Evolutionary conservation across 257 asterid species (phyloP).

Genomic region (Anisodus acutangulus): DNA sequence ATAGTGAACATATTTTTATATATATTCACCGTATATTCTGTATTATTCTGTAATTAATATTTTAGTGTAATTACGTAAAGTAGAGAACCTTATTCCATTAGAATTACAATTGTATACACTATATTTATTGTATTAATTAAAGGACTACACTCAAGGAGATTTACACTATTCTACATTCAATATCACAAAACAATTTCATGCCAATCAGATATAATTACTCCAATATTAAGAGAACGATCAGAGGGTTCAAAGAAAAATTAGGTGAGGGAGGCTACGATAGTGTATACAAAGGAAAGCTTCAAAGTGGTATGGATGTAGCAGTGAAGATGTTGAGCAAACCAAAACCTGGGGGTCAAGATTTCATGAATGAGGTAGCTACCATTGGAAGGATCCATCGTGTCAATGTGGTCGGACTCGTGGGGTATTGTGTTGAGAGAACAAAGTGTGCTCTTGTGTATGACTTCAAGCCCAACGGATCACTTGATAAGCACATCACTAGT

Average conservation of each 20-base stretch:
- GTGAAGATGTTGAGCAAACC: constrained; percentile 56
- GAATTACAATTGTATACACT: too few species aligned
- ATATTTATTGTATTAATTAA: too few species aligned
- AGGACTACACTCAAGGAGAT: too few species aligned
- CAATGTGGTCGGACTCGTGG: constrained; percentile 56
- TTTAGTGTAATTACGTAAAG: too few species aligned
- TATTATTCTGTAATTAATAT: too few species aligned
- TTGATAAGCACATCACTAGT: constrained; percentile 47
- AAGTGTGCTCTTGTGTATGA: constrained; percentile 55
- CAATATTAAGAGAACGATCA: constrained; percentile 54
- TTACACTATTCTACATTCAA: too few species aligned
- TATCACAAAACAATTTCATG: constrained; percentile 33
- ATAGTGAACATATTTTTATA: too few species aligned
- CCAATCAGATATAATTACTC: constrained; percentile 57
- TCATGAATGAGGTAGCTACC: constrained; percentile 58
- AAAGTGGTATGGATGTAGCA: constrained; percentile 48
- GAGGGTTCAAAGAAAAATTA: constrained; percentile 49
- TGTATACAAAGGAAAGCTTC: constrained; percentile 58
- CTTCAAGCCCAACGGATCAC: constrained; percentile 58
- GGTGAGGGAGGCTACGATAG: constrained; percentile 58
- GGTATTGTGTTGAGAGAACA: constrained; percentile 51
- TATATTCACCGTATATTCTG: too few species aligned
- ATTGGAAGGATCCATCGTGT: constrained; percentile 60
- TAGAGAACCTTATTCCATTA: too few species aligned
- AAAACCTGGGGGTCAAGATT: constrained; percentile 49